A percentile compares a stretch with the other conserved stretches of the same genome.
These are phyloP conservation scores for Yamadazyma dushanensis DNA, from an alignment of 1,139 yeast species.

Conservation along the genomic window DNA sequence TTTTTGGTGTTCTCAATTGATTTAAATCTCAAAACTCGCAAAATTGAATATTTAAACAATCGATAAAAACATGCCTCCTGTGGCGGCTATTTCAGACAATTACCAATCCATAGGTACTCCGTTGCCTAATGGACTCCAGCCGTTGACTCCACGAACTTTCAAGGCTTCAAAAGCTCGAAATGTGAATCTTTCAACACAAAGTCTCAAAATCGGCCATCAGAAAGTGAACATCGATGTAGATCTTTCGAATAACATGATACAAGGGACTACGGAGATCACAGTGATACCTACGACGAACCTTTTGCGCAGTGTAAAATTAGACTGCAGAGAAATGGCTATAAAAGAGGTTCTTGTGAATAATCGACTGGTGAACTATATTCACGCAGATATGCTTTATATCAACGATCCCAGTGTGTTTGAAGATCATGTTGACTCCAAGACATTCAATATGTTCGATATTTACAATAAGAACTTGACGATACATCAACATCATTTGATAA, in stretches of 20 bases:
- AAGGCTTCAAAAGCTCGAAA: slow-evolving; percentile 21
- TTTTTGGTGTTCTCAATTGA: too few species aligned
- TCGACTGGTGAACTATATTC: slow-evolving; percentile 34
- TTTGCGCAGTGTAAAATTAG: slow-evolving; percentile 63
- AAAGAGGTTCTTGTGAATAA: slow-evolving; percentile 63
- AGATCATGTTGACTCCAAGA: slow-evolving; percentile 11
- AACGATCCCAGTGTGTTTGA: slow-evolving; percentile 33
- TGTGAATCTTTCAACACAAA: slow-evolving; percentile 34
- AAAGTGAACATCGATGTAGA: slow-evolving; percentile 68
- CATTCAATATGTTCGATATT: slow-evolving; percentile 39
- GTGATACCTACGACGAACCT: slow-evolving; percentile 67
- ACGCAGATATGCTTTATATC: slow-evolving; percentile 40
- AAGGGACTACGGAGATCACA: slow-evolving; percentile 84
- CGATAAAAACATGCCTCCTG: slow-evolving; percentile 26
- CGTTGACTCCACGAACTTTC: slow-evolving; percentile 22
- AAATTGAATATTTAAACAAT: too few species aligned
- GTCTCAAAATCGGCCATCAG: slow-evolving; percentile 65
- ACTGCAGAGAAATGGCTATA: slow-evolving; percentile 76
- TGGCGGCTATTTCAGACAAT: slow-evolving; percentile 16
- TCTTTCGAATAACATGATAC: slow-evolving; percentile 48
- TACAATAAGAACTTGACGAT: slow-evolving; percentile 46
- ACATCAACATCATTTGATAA: slow-evolving; percentile 63
- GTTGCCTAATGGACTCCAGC: slow-evolving; percentile 11
- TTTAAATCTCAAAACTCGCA: too few species aligned
- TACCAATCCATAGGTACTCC: slow-evolving; percentile 15